Evolutionary conservation across 192 early-diverging fungal species (phyloP), one percentile per base, ranked within the genome.

Genomic region (Coemansia sp.): DNA sequence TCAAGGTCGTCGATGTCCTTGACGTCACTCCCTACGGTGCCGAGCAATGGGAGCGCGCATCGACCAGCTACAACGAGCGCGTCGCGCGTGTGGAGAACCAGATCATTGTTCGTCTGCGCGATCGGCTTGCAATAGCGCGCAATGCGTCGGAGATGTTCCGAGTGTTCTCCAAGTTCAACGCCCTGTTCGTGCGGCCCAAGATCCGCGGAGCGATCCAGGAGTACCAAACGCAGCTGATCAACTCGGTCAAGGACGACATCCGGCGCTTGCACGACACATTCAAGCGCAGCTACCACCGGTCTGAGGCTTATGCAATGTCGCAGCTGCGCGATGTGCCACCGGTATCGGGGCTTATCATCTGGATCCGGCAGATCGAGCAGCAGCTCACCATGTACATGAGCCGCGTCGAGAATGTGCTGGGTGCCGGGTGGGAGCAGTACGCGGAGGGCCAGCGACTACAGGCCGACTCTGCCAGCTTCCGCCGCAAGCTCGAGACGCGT

Each of bases 61-160:
- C 98, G 65, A 87, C 85, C 25, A 79, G 81, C 14, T 99, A 99
- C 82, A 97, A 97, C 70, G 94, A 98, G 78, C 88, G 90, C 20
- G 92, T 99, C 22, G 85, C 92, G 28, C 84, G 92, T 10, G 94
- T 99, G 10, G 98, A 99, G 72, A 97, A 97, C 79, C 92, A 95
- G 73, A 98, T 99, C 64, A 98, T 99, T 65, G 86, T 90, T 19
- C 86, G 88, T 19, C 79, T 98, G 23, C 88, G 96, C 22, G 97
- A 98, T 81, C 84, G 94, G 22, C 85, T 99, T 34, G 98, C 94
- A 22, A 94, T 90, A 9, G 92, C 92, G 52, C 92, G 92, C 74
- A 99, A 92, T 69, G 98, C 98, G 4, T 94, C 91, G 50, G 98
- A 99, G 69, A 98, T 98, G 97, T 98, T 99, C 82, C 87, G 96